A percentile compares a stretch with the other conserved stretches of the same genome.
These are phyloP conservation scores for Backusella liffmaniae DNA, from an alignment of 192 early-diverging fungal species.

Conservation along the genomic window DNA sequence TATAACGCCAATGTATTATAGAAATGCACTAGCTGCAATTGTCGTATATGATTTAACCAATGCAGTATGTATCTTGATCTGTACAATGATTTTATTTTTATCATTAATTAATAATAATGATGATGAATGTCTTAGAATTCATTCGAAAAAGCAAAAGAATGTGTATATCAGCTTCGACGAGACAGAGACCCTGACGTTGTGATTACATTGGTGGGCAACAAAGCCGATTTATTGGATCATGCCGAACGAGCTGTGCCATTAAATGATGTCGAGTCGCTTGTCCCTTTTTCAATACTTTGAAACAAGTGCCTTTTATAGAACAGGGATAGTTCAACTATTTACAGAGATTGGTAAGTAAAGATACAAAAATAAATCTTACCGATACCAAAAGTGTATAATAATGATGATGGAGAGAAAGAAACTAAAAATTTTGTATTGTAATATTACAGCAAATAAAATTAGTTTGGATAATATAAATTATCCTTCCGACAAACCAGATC, in stretches of 20 bases:
- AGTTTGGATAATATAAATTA: constrained; percentile 32
- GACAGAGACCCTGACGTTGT: constrained; percentile 95
- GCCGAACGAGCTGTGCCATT: constrained; percentile 30
- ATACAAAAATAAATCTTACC: neutral
- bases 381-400: neutral
- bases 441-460: constrained; percentile 21
- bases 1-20: constrained; percentile 94
- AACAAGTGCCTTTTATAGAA: constrained; percentile 85
- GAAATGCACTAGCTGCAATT: constrained; percentile 93
- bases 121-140: constrained; percentile 49
- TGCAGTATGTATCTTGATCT: constrained; percentile 38
- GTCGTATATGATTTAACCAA: constrained; percentile 95
- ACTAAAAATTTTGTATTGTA: neutral
- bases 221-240: constrained; percentile 71
- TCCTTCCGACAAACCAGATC: neutral
- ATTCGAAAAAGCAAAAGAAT: constrained; percentile 91
- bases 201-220: constrained; percentile 96
- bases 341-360: constrained; percentile 68
- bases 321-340: constrained; percentile 85
- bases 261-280: constrained; percentile 44
- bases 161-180: constrained; percentile 96
- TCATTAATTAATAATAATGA: neutral
- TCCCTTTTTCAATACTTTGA: constrained; percentile 83
- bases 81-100: neutral
- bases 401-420: neutral